phyloP scores from a whole-genome alignment of 75 land plant genomes.

The Adiantum capillusveneris region DNA sequence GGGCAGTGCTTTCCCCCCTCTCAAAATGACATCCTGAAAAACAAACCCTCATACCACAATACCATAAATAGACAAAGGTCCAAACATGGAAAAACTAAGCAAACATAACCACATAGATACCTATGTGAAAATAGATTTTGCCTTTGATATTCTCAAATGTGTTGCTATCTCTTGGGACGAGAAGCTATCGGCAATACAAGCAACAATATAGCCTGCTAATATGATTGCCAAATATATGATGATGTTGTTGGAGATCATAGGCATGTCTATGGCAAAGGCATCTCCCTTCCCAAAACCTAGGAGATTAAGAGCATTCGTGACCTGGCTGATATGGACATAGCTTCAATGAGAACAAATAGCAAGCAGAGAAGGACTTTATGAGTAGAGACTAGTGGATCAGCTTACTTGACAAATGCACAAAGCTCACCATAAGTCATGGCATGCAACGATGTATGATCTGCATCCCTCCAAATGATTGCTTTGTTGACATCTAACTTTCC shows the following conservation, averaged over 20 bases:
- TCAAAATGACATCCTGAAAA: slow-evolving; percentile 66
- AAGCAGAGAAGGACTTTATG: slow-evolving; percentile 5
- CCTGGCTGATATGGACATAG: slow-evolving; percentile 43
- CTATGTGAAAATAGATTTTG: slow-evolving; percentile 93
- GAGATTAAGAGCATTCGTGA: slow-evolving; percentile 77
- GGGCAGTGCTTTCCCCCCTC: slow-evolving; percentile 66
- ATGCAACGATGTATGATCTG: slow-evolving; percentile 51
- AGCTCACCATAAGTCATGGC: slow-evolving; percentile 52
- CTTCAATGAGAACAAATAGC: slow-evolving; percentile 2
- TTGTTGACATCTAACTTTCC: slow-evolving; percentile 51
- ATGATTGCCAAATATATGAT: slow-evolving; percentile 74
- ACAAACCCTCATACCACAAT: neutral
- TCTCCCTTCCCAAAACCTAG: slow-evolving; percentile 68
- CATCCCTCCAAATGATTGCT: slow-evolving; percentile 84
- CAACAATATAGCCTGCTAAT: slow-evolving; percentile 76
- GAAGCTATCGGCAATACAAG: slow-evolving; percentile 94
- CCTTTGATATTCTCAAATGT: slow-evolving; percentile 63
- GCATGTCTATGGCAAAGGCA: slow-evolving; percentile 88
- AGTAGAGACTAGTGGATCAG: slow-evolving; percentile 1
- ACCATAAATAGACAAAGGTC: too few species aligned
- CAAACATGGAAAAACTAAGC: neutral
- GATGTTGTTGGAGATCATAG: slow-evolving; percentile 77
- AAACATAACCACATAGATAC: slow-evolving; percentile 33
- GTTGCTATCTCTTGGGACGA: slow-evolving; percentile 76
- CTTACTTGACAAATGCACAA: slow-evolving; percentile 78